Base-by-base conservation (phyloP, 2,329 filamentous ascomycete species). In the Xylariaceae sp. region DNA sequence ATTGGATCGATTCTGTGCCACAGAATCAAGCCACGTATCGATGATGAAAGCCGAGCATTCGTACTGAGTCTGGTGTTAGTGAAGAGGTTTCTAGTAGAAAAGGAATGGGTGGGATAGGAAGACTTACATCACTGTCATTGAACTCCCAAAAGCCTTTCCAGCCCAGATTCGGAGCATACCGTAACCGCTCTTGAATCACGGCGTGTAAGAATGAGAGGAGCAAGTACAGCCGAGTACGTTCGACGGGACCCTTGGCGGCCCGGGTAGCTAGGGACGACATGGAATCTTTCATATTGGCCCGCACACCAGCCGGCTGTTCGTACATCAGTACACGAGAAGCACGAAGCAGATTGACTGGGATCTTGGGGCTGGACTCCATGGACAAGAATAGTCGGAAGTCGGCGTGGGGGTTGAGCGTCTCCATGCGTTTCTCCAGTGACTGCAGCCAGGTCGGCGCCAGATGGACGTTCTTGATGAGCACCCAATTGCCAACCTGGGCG, bases 61-160 rank as follows among this genome's bases (percentile, higher is more conserved):
- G 64, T 97, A 97, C 85, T 92, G 53, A 19, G 46, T 37, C 49
- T 39, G 33, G 41, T 44, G 47, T 59, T 44, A 56, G n/a, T n/a
- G n/a, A n/a, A n/a, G 50, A 32, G n/a, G 12, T 18, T 24, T 19
- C 21, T 11, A 24, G 11, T 7, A 24, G 7, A 24, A 24, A 24
- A 24, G 27, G 17, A 23, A 15, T 13, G 13, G 27, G 31, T 19
- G 12, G 21, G 15, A 31, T 15, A 34, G n/a, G 16, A 29, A 40
- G 50, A 81, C 86, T 85, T 78, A 94, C 87, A 66, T 98, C 92
- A 53, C 89, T 94, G 64, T 98, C 94, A 60, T 98, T 98, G 65
- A 98, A 98, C 65, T 98, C 94, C 92, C 94, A 98, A 74, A 96
- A 95, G 38, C 88, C 88, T 70, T 94, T 96, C 92, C 92, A 98